Conservation (phyloP, 345 rosid genomes). For the Bretschneidera sinensis region DNA sequence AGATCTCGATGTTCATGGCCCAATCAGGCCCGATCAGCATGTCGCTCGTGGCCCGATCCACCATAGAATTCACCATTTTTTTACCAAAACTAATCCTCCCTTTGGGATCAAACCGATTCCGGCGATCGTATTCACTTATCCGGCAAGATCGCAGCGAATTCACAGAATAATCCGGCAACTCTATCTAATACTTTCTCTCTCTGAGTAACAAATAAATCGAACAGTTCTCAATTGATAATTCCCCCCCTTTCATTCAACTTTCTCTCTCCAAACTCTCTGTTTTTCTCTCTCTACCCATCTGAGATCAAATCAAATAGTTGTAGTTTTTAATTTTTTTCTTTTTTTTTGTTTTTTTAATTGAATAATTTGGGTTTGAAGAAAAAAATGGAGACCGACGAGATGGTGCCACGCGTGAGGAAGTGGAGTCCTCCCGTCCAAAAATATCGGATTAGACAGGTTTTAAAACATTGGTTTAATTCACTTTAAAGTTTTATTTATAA, state of each 20-base stretch:
- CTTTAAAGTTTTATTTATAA: too few species aligned
- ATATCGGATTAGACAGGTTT: too few species aligned
- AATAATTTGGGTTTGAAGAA: slow-evolving; percentile 5
- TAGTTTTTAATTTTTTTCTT: slow-evolving; percentile 13
- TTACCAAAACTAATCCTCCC: slow-evolving; percentile 16
- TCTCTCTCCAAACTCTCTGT: slow-evolving; percentile 25
- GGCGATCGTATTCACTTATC: slow-evolving; percentile 6
- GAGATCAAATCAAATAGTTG: slow-evolving; percentile 5
- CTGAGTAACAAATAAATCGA: slow-evolving; percentile 26
- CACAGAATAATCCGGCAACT: slow-evolving; percentile 33
- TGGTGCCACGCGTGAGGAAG: slow-evolving; percentile 20
- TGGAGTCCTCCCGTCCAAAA: too few species aligned
- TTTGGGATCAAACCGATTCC: slow-evolving; percentile 7
- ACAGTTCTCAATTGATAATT: not conserved
- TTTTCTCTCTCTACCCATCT: slow-evolving; percentile 18
- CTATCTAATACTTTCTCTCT: not conserved
- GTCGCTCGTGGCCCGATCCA: slow-evolving; percentile 98
- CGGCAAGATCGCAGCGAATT: slow-evolving; percentile 28
- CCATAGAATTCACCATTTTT: slow-evolving; percentile 95
- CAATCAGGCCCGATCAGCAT: slow-evolving; percentile 99
- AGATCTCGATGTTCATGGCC: slow-evolving; percentile 99
- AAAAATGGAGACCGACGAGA: slow-evolving; percentile 6
- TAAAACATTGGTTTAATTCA: too few species aligned
- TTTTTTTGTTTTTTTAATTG: not conserved
- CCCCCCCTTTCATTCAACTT: slow-evolving; percentile 12